Evolutionary conservation across 768 basidiomycete genomes (phyloP).

Genomic region (Leccinum disarticulatum): DNA sequence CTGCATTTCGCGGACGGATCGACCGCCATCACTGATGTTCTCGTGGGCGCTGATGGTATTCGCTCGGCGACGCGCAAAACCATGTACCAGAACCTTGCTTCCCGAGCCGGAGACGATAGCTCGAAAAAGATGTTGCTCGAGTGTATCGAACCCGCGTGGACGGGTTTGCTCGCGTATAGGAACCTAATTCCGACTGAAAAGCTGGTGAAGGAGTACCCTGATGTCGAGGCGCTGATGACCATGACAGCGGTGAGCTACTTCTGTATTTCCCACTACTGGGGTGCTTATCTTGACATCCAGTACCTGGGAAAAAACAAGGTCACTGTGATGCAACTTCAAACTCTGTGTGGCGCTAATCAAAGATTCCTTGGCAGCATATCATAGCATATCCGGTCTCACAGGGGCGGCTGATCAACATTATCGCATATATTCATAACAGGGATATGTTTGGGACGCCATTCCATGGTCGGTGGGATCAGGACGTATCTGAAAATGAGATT

Average conservation of each 20-base stretch:
- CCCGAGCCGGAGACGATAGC: conserved; percentile 1
- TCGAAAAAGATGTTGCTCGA: conserved; percentile 12
- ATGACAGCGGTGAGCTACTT: conserved; percentile 22
- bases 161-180: conserved; percentile 40
- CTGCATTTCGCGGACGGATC: conserved; percentile 41
- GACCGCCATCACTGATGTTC: conserved; percentile 36
- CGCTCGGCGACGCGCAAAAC: conserved; percentile 34
- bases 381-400: conserved; percentile 41
- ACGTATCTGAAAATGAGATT: conserved; percentile 35
- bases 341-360: background rate
- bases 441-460: conserved; percentile 32
- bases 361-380: conserved; percentile 33
- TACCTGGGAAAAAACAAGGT: conserved; percentile 25
- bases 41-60: conserved; percentile 46
- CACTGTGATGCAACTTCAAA: background rate
- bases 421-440: conserved; percentile 28
- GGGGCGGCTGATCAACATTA: conserved; percentile 38
- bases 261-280: background rate
- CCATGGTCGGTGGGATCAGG: conserved; percentile 30
- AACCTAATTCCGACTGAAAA: conserved; percentile 32
- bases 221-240: conserved; percentile 22
- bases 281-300: conserved; percentile 13
- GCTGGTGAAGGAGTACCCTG: conserved; percentile 35
- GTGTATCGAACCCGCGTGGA: conserved; percentile 38
- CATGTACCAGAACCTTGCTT: conserved; percentile 25